phyloP scores from a whole-genome alignment of 768 basidiomycete genomes.

The Pulveroboletus frians region DNA sequence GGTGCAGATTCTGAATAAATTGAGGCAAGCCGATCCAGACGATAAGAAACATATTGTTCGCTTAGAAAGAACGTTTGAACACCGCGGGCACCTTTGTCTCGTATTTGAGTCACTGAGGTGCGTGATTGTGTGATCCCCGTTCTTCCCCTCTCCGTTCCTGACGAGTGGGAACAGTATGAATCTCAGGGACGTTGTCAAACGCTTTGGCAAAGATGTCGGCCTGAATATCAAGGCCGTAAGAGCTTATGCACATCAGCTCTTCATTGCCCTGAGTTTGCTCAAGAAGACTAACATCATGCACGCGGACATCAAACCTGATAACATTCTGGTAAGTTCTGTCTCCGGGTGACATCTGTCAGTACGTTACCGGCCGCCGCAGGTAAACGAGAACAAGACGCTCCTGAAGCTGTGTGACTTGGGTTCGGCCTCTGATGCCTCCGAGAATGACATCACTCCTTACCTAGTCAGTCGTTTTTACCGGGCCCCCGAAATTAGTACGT shows the following conservation, averaged over 20 bases:
- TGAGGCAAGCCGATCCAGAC: conserved; percentile 86
- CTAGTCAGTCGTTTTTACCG: conserved; percentile 97
- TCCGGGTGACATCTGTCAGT: conserved; percentile 10
- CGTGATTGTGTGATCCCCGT: conserved; percentile 14
- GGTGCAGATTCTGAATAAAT: conserved; percentile 79
- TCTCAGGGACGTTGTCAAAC: conserved; percentile 93
- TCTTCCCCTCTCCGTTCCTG: conserved; percentile 11
- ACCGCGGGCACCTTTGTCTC: conserved; percentile 92
- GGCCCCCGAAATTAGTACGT: conserved; percentile 95
- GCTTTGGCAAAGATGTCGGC: conserved; percentile 97
- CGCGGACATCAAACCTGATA: conserved; percentile 98
- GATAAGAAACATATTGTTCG: conserved; percentile 96
- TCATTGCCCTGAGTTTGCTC: conserved; percentile 78
- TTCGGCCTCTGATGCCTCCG: conserved; percentile 91
- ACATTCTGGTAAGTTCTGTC: conserved; percentile 72
- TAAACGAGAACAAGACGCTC: conserved; percentile 90
- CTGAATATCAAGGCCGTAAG: conserved; percentile 95
- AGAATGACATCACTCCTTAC: conserved; percentile 97
- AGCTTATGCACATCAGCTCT: conserved; percentile 96
- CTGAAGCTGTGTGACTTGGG: conserved; percentile 95
- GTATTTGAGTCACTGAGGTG: conserved; percentile 94
- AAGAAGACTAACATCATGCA: conserved; percentile 93
- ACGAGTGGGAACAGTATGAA: conserved; percentile 69
- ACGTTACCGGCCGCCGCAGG: conserved; percentile 42
- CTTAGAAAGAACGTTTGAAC: conserved; percentile 93